A percentile compares a stretch with the other conserved stretches of the same genome.
phyloP scores from a whole-genome alignment of 768 basidiomycete genomes.

The Termitomyces sp. region DNA sequence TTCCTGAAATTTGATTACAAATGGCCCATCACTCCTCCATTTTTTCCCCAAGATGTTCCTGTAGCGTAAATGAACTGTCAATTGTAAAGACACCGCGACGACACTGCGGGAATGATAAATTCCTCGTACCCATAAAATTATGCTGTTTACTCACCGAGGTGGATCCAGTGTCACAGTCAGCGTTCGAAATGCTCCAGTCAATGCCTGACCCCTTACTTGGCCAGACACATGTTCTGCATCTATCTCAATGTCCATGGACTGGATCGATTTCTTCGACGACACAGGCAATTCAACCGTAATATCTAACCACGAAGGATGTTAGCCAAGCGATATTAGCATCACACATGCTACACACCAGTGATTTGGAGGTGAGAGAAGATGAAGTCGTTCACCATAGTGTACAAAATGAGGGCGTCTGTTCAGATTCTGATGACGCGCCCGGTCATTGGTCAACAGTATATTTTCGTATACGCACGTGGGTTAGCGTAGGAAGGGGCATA shows the following conservation, averaged over 20 bases:
- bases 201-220: not conserved
- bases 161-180: constrained; percentile 4
- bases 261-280: constrained; percentile 10
- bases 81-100: not conserved
- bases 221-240: constrained; percentile 5
- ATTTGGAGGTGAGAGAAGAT: constrained; percentile 3
- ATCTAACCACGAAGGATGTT: constrained; percentile 1
- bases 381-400: not conserved
- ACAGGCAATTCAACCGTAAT: constrained; percentile 7
- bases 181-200: not conserved
- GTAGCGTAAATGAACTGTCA: constrained; percentile 10
- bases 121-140: not conserved
- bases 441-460: too few relatives aligned
- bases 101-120: not conserved
- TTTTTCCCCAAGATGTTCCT: constrained; percentile 2
- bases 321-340: not conserved
- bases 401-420: not conserved
- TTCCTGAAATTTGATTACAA: not conserved
- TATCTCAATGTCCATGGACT: constrained; percentile 11
- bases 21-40: constrained; percentile 4
- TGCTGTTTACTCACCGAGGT: constrained; percentile 4
- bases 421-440: too few relatives aligned
- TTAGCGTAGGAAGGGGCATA: too few relatives aligned
- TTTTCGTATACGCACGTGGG: too few relatives aligned
- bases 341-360: not conserved